Evolutionary conservation across 345 rosid species (phyloP).

Genomic region (Syzygium jambos): DNA sequence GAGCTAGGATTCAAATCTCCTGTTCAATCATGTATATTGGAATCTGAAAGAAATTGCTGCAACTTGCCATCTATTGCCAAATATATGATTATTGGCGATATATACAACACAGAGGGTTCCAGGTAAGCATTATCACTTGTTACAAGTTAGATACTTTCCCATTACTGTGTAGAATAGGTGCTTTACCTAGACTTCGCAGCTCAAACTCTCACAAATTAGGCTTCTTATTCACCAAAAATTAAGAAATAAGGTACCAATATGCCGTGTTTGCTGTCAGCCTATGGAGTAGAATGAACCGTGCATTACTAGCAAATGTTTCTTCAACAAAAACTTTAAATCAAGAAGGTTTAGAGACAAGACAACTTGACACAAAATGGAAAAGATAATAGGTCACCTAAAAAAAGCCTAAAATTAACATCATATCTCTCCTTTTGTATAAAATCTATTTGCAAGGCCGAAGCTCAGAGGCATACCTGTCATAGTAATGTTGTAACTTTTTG

Average conservation of each 20-base stretch:
- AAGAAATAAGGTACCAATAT: background rate
- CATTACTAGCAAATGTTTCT: background rate
- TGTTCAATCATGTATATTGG: background rate
- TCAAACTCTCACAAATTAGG: background rate
- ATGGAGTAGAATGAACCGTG: background rate
- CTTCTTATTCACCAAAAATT: background rate
- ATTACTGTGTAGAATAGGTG: background rate
- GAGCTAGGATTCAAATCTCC: background rate
- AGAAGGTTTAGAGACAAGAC: background rate
- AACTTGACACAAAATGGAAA: background rate
- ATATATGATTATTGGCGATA: background rate
- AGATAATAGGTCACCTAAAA: background rate
- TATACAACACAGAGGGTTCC: background rate
- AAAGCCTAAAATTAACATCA: background rate
- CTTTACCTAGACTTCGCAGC: background rate
- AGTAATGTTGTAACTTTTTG: slow-evolving; percentile 55
- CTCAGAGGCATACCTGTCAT: slow-evolving; percentile 43
- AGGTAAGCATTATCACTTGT: background rate
- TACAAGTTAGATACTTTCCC: background rate
- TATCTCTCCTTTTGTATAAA: background rate
- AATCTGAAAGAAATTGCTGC: background rate
- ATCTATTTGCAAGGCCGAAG: background rate
- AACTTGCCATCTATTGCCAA: background rate
- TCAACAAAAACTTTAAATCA: background rate
- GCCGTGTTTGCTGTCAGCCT: background rate